These are phyloP conservation scores for Aspergillus flavus DNA, from an alignment of 2,329 filamentous ascomycete species.

Conservation along the genomic window DNA sequence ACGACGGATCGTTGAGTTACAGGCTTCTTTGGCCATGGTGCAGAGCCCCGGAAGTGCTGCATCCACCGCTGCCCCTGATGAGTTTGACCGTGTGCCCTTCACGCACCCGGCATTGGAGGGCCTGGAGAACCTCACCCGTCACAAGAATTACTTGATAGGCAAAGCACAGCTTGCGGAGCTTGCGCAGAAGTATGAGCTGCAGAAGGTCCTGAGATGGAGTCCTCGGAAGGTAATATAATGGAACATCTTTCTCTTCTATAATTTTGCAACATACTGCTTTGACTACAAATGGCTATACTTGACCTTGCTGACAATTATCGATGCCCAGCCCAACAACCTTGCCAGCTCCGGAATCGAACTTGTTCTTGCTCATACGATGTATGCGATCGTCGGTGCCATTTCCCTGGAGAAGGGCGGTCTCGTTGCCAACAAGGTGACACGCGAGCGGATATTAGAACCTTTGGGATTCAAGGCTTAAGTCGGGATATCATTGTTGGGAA, in stretches of 20 bases:
- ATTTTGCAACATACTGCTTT: background rate
- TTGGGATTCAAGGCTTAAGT: slow-evolving; percentile 42
- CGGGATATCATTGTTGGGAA: slow-evolving; percentile 21
- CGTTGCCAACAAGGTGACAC: slow-evolving; percentile 72
- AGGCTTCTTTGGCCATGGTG: slow-evolving; percentile 65
- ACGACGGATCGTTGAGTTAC: slow-evolving; percentile 65
- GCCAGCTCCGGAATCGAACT: slow-evolving; percentile 71
- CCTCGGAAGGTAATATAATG: slow-evolving; percentile 69
- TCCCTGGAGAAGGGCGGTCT: slow-evolving; percentile 84
- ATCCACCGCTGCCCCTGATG: slow-evolving; percentile 43
- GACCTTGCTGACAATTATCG: slow-evolving; percentile 3
- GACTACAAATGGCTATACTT: background rate
- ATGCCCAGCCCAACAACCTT: slow-evolving; percentile 64
- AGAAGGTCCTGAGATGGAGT: slow-evolving; percentile 82
- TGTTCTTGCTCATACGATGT: slow-evolving; percentile 75
- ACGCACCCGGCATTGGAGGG: slow-evolving; percentile 69
- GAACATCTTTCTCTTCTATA: slow-evolving; percentile 11
- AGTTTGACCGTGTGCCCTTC: slow-evolving; percentile 66
- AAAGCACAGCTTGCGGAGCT: slow-evolving; percentile 68
- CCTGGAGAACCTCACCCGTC: slow-evolving; percentile 69
- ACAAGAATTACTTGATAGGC: slow-evolving; percentile 63
- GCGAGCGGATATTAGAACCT: slow-evolving; percentile 71
- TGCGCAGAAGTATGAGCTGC: slow-evolving; percentile 70
- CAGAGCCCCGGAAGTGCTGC: slow-evolving; percentile 46
- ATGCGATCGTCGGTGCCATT: slow-evolving; percentile 85